Evolutionary conservation across 2,329 filamentous ascomycete species (phyloP).

Genomic region (Colletotrichum cuscutae): DNA sequence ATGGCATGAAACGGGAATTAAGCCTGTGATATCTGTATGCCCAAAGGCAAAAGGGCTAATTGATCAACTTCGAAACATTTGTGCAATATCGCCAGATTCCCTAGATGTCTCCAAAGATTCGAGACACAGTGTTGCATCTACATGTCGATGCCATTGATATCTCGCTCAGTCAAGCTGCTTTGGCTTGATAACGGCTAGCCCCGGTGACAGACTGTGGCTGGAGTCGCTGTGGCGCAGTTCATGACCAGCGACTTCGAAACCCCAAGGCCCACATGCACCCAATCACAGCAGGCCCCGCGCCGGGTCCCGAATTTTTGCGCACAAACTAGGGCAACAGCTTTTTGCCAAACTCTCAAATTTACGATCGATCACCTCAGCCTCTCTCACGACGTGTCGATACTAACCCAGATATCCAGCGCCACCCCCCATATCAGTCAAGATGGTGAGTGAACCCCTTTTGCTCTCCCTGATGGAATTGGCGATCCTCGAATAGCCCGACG

Average conservation of each 20-base stretch:
- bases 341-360: background rate
- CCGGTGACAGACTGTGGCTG: background rate
- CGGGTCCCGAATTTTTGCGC: slow-evolving; percentile 8
- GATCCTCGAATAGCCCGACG: slow-evolving; percentile 19
- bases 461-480: slow-evolving; percentile 10
- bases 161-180: background rate
- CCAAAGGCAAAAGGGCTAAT: too few species aligned
- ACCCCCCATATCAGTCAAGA: slow-evolving; percentile 36
- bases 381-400: slow-evolving; percentile 33
- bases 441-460: slow-evolving; percentile 33
- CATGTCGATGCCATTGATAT: background rate
- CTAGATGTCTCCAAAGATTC: background rate
- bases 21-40: too few species aligned
- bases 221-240: background rate
- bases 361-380: slow-evolving; percentile 9
- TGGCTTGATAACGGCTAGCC: background rate
- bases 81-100: background rate
- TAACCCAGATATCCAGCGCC: slow-evolving; percentile 36
- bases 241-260: background rate
- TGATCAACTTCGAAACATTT: background rate
- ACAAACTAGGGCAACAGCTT: slow-evolving; percentile 15
- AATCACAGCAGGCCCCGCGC: slow-evolving; percentile 8
- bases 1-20: too few species aligned
- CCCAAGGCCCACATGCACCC: slow-evolving; percentile 5
- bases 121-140: background rate